phyloP scores from a whole-genome alignment of 352 stramenopile genomes.

The Phytophthora fragariae region DNA sequence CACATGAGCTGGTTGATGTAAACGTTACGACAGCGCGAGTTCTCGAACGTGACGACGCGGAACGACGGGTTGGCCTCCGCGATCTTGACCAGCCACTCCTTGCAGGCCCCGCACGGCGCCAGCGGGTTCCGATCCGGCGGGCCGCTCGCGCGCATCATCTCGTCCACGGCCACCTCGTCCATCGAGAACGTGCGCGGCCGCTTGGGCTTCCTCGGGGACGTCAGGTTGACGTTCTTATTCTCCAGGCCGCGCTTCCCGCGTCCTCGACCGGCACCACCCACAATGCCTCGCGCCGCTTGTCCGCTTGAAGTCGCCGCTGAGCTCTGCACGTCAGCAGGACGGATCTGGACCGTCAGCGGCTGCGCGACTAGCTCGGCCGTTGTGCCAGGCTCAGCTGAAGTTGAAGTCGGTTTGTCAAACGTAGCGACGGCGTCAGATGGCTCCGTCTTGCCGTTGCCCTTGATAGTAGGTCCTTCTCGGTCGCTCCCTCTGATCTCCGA shows the following conservation, averaged over 20 bases:
- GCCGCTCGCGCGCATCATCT: conserved; percentile 41
- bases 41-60: conserved; percentile 97
- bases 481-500: conserved; percentile 10
- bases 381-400: conserved; percentile 24
- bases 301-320: background rate
- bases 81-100: conserved; percentile 99
- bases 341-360: conserved; percentile 27
- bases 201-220: conserved; percentile 74
- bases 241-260: conserved; percentile 36
- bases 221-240: conserved; percentile 41
- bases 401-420: conserved; percentile 39
- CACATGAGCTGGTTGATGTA: conserved; percentile 92
- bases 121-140: conserved; percentile 95
- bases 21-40: conserved; percentile 92
- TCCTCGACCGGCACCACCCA: conserved; percentile 10
- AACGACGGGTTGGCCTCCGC: conserved; percentile 98
- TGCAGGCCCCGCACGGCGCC: conserved; percentile 97
- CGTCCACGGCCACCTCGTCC: conserved; percentile 70
- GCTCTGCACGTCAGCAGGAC: conserved; percentile 19
- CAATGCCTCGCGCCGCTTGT: background rate
- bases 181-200: conserved; percentile 84
- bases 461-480: background rate
- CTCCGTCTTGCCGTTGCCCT: conserved; percentile 18
- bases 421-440: conserved; percentile 21
- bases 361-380: conserved; percentile 12